These are phyloP conservation scores for Verbascum thapsus DNA, from an alignment of 257 asterid genomes.

Conservation along the genomic window DNA sequence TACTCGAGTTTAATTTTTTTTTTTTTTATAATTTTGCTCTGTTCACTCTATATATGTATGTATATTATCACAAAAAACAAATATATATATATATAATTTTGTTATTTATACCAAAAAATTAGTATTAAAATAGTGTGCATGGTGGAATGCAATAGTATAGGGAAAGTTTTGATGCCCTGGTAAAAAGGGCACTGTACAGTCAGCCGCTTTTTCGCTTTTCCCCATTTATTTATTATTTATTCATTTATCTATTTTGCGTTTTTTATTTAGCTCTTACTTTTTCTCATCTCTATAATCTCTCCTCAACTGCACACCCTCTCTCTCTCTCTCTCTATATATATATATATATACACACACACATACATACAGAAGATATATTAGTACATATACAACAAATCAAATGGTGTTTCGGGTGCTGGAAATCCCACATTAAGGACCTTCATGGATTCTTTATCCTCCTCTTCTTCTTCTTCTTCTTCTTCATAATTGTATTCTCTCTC, in stretches of 20 bases:
- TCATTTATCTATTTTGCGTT: too few relatives aligned
- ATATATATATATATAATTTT: too few relatives aligned
- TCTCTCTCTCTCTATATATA: slow-evolving; percentile 33
- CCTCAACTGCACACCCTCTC: slow-evolving; percentile 34
- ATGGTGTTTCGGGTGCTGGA: slow-evolving; percentile 58
- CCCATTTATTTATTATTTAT: slow-evolving; percentile 19
- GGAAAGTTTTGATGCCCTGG: too few relatives aligned
- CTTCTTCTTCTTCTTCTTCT: too few relatives aligned
- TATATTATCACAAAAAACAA: too few relatives aligned
- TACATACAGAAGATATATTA: slow-evolving; percentile 28
- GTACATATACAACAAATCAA: slow-evolving; percentile 31
- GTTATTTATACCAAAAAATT: too few relatives aligned
- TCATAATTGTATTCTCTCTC: slow-evolving; percentile 39
- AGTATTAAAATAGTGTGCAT: neutral
- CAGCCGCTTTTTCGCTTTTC: slow-evolving; percentile 43
- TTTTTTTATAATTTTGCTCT: too few relatives aligned
- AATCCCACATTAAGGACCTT: slow-evolving; percentile 60
- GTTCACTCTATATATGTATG: too few relatives aligned
- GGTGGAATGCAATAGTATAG: too few relatives aligned
- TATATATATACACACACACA: slow-evolving; percentile 8
- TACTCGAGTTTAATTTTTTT: too few relatives aligned
- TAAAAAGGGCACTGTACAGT: slow-evolving; percentile 34
- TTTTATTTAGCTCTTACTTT: neutral
- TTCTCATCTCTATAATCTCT: slow-evolving; percentile 26
- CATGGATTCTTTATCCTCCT: slow-evolving; percentile 50